Base-by-base conservation (phyloP, 2,329 filamentous ascomycete genomes). In the Sporothrix mexicana region DNA sequence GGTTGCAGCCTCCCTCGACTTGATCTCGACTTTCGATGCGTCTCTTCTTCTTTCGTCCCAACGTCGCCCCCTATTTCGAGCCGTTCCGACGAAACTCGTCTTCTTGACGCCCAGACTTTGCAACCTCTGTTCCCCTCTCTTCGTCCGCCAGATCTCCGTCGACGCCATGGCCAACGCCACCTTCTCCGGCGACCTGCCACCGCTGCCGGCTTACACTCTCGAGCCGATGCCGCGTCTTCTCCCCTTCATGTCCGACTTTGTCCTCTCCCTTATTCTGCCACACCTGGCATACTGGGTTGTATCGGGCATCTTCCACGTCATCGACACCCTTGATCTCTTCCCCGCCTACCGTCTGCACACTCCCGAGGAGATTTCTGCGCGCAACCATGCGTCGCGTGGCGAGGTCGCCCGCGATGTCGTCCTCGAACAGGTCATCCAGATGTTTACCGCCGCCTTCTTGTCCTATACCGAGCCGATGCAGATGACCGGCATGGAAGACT, bases 271-370 rank as follows among this genome's bases (percentile, higher is more conserved):
- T 73, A 81, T 95, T 64, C 84, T 92, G 15, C 95, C 95, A 43
- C 88, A 98, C 74, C 80, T 93, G 77, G 92, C 92, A 73, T 99
- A 99, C 87, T 99, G 96, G 96, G 83, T 84, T 25, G 83, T 97
- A 45, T 98, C 95, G 23, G 83, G 93, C 80, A 83, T 95, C 80
- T 99, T 97, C 84, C 95, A 98, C 85, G 79, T 91, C 77, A 90
- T 98, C 79, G 96, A 99, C 83, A 85, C 90, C 73, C 91, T 91
- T 83, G 93, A 98, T 81, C 84, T 95, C 51, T 97, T 95, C 81
- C 91, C 95, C 20, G 90, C 97, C 78, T 98, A 98, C 83, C 92
- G 96, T 75, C 87, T 99, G 57, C 96, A 99, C 83, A 98, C 96
- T 0, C 96, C 96, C 15, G 94, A 94, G 70, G 95, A 98, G 82